Evolutionary conservation across 2,329 filamentous ascomycete species (phyloP).

Genomic region (Fusarium proliferatum): DNA sequence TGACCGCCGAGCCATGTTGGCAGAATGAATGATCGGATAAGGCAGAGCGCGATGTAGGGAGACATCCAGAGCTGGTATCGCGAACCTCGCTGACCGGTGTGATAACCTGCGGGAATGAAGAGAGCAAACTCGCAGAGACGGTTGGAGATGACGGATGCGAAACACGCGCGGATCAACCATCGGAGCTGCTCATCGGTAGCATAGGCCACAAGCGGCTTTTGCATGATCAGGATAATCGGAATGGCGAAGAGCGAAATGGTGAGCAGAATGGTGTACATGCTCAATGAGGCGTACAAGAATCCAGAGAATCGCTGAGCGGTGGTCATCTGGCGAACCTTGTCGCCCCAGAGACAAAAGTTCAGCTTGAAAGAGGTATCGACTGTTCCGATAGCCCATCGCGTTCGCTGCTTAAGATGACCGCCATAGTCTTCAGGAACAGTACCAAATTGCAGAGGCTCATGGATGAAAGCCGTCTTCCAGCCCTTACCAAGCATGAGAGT

Average conservation of each 20-base stretch:
- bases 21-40: constrained; percentile 67
- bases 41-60: constrained; percentile 68
- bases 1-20: constrained; percentile 70
- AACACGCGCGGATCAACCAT: constrained; percentile 68
- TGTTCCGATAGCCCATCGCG: constrained; percentile 66
- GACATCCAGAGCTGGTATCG: constrained; percentile 72
- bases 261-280: constrained; percentile 66
- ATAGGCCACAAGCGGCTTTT: constrained; percentile 68
- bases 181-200: constrained; percentile 63
- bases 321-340: constrained; percentile 63
- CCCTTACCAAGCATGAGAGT: constrained; percentile 68
- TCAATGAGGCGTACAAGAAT: constrained; percentile 66
- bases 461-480: constrained; percentile 71
- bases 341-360: constrained; percentile 68
- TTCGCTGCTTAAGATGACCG: constrained; percentile 67
- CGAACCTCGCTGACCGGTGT: constrained; percentile 66
- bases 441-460: constrained; percentile 70
- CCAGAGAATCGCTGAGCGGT: constrained; percentile 68
- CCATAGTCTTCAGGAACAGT: constrained; percentile 67
- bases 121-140: constrained; percentile 68
- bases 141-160: constrained; percentile 61
- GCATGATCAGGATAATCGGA: constrained; percentile 67
- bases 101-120: constrained; percentile 69
- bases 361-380: constrained; percentile 70
- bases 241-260: constrained; percentile 67